These are phyloP conservation scores for Pterulicium gracile DNA, from an alignment of 1,284 basidiomycete species.

Conservation along the genomic window DNA sequence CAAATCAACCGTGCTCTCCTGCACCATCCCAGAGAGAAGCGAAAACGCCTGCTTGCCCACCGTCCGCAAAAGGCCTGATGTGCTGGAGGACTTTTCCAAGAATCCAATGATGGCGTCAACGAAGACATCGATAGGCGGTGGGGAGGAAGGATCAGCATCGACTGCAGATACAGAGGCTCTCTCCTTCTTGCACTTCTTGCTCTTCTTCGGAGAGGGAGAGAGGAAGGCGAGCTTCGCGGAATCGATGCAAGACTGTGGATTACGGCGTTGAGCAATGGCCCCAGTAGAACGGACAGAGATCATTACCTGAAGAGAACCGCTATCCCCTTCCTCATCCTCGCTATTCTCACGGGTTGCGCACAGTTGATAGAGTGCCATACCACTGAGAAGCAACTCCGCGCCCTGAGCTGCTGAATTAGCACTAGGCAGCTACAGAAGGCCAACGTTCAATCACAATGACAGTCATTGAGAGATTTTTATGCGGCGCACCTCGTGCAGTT, in stretches of 20 bases:
- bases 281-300: no score
- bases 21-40: constrained; percentile 60
- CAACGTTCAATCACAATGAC: no score
- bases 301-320: constrained; percentile 58
- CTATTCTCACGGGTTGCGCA: constrained; percentile 48
- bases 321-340: constrained; percentile 24
- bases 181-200: constrained; percentile 35
- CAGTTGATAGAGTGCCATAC: constrained; percentile 61
- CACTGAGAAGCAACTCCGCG: constrained; percentile 59
- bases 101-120: constrained; percentile 85
- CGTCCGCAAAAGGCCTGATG: constrained; percentile 68
- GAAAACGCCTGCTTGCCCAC: constrained; percentile 79
- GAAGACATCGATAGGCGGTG: constrained; percentile 68
- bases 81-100: constrained; percentile 66
- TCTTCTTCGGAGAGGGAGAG: constrained; percentile 27
- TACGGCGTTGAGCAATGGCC: no score
- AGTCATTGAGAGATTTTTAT: background rate
- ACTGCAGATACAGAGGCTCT: constrained; percentile 17
- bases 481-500: constrained; percentile 36
- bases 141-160: constrained; percentile 21
- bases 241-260: constrained; percentile 42
- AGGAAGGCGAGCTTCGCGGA: constrained; percentile 42
- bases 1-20: constrained; percentile 71
- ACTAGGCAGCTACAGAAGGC: no score
- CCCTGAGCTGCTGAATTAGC: constrained; percentile 53